Base-by-base conservation (phyloP, 345 rosid genomes). In the Melaleuca alternifolia region DNA sequence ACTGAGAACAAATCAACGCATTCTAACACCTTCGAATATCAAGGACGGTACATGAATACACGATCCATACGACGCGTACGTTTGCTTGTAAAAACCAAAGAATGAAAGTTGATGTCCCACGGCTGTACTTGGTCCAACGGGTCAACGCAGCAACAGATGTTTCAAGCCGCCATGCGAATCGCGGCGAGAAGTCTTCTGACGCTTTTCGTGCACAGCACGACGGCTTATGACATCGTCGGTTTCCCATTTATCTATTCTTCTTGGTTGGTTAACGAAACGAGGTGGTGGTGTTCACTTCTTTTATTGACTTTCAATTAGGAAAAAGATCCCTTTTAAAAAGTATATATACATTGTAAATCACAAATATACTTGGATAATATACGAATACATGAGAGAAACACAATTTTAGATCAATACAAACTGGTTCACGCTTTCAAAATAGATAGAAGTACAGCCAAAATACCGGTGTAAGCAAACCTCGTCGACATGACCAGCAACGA, bases 401-500 rank as follows among this genome's bases (percentile, higher is more conserved):
- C 33, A n/a, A 26, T 26, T 59, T 26, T 1, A 26, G 0, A n/a
- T 59, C 26, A n/a, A 11, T 59, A 11, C 26, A 13, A 59, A 6
- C 1, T 12, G 0, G 11, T 59, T n/a, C 9, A 59, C 0, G 8
- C 18, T n/a, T 12, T 59, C 33, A 5, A 59, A 59, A 59, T 5
- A 26, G 33, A 59, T 59, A 0, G 11, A 59, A 26, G 33, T 59
- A n/a, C 16, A n/a, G 6, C 6, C 16, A 7, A n/a, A 59, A n/a
- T n/a, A 2, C 8, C 14, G 16, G 65, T 14, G 4, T n/a, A 16
- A 59, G 33, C 33, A 59, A 59, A n/a, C 16, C 14, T 9, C 33
- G 0, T 5, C 0, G n/a, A 7, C 12, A 15, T 12, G 2, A 59
- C 71, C 16, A n/a, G 13, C 16, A 15, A 6, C n/a, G 33, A 57